phyloP scores from a whole-genome alignment of 352 stramenopile genomes.

The Globisporangium radiosum region DNA sequence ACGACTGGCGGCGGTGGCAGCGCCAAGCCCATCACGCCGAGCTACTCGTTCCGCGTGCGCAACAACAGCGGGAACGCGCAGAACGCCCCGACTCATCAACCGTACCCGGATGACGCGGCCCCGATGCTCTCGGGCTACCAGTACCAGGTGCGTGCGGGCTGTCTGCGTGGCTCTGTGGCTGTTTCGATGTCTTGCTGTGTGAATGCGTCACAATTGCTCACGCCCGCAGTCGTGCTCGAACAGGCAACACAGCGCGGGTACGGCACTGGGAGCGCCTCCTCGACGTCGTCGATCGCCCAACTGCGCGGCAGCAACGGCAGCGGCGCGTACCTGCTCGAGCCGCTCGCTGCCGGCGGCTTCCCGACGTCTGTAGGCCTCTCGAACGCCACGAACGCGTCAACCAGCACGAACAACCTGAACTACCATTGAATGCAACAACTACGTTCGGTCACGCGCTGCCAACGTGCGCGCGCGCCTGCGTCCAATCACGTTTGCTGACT shows the following conservation, averaged over 20 bases:
- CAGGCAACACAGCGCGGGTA: constrained; percentile 39
- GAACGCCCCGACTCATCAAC: constrained; percentile 15
- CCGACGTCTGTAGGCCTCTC: constrained; percentile 20
- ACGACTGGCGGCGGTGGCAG: constrained; percentile 16
- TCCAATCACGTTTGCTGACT: not conserved
- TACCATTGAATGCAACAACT: constrained; percentile 5
- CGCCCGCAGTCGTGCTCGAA: not conserved
- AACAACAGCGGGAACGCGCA: constrained; percentile 22
- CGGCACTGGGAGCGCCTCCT: constrained; percentile 21
- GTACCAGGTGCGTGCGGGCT: constrained; percentile 35
- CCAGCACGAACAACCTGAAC: constrained; percentile 1
- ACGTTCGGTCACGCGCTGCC: not conserved
- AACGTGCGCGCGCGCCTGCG: not conserved
- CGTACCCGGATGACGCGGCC: constrained; percentile 39
- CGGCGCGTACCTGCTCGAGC: constrained; percentile 38
- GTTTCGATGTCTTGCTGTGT: too few relatives aligned
- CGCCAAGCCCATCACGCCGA: constrained; percentile 32
- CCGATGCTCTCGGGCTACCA: constrained; percentile 59
- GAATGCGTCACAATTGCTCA: not conserved
- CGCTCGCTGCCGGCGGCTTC: constrained; percentile 34
- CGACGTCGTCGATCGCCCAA: constrained; percentile 22
- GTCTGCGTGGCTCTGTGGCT: not conserved
- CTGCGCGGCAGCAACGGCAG: constrained; percentile 39
- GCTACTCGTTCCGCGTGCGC: constrained; percentile 27
- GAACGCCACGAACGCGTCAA: not conserved